Conservation (phyloP, 345 rosid genomes). For the Lepidium aucheri region DNA sequence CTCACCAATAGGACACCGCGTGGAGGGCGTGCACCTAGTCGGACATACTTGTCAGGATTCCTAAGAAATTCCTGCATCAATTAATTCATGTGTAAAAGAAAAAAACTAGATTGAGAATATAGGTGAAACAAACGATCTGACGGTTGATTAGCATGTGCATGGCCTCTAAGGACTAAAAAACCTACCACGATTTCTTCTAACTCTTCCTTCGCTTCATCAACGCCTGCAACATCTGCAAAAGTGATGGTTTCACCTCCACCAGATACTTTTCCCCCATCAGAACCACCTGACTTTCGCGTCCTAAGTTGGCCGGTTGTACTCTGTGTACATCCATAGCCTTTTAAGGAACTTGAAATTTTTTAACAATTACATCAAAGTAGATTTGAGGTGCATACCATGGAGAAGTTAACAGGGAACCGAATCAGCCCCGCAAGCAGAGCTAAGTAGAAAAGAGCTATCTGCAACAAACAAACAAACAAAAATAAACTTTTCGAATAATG, state of each 20-base stretch:
- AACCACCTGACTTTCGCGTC: constrained; percentile 58
- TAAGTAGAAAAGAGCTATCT: constrained; percentile 74
- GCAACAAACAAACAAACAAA: constrained; percentile 25
- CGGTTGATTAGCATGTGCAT: neutral
- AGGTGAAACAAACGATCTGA: constrained; percentile 1
- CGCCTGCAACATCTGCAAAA: constrained; percentile 97
- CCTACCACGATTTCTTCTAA: constrained; percentile 96
- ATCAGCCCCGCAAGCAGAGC: constrained; percentile 85
- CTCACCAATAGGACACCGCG: constrained; percentile 95
- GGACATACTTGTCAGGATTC: constrained; percentile 76
- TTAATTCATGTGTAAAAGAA: constrained; percentile 20
- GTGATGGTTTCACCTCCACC: constrained; percentile 71
- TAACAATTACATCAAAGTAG: neutral
- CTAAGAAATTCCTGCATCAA: constrained; percentile 79
- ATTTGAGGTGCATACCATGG: constrained; percentile 44
- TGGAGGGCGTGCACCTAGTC: constrained; percentile 98
- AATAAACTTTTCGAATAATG: neutral
- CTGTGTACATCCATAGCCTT: constrained; percentile 30
- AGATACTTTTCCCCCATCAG: constrained; percentile 52
- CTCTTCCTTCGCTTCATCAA: constrained; percentile 98
- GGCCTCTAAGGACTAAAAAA: neutral
- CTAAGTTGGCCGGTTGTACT: constrained; percentile 78
- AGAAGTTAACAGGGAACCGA: constrained; percentile 70
- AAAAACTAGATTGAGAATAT: constrained; percentile 19
- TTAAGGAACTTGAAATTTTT: neutral